These are phyloP conservation scores for Mucuna pruriens DNA, from an alignment of 306 rosid species.

Conservation along the genomic window DNA sequence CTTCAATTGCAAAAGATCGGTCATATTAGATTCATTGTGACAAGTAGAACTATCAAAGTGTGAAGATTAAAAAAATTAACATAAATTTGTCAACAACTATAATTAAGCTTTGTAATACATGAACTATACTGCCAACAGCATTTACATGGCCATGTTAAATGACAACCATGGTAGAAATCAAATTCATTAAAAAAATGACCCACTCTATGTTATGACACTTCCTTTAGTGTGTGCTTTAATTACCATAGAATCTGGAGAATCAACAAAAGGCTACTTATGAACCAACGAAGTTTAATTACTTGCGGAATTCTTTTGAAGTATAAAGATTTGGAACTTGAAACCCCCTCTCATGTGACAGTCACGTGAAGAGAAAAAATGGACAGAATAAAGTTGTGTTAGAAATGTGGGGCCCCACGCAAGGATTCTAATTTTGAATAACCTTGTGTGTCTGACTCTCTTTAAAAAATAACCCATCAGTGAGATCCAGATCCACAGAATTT, in stretches of 20 bases:
- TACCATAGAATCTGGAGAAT: conserved; percentile 1
- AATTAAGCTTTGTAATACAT: conserved; percentile 8
- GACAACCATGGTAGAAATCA: not conserved
- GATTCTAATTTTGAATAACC: not conserved
- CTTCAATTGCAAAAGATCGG: conserved; percentile 50
- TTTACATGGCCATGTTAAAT: not conserved
- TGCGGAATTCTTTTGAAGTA: not conserved
- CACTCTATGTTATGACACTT: not conserved
- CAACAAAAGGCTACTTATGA: conserved; percentile 16
- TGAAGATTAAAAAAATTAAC: not conserved
- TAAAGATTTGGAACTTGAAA: not conserved
- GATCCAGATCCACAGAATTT: conserved; percentile 35
- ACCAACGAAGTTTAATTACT: not conserved
- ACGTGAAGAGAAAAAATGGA: conserved; percentile 2
- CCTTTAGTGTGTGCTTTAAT: not conserved
- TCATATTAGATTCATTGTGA: conserved; percentile 28
- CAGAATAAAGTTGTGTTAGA: conserved; percentile 11
- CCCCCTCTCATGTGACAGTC: not conserved
- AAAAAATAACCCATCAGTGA: conserved; percentile 8
- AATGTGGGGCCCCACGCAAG: not conserved
- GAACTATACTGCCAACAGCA: conserved; percentile 6
- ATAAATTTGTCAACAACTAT: not conserved
- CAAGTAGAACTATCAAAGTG: not conserved
- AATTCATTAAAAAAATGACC: not conserved
- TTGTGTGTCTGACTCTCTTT: not conserved